Conservation (phyloP, 176 grass and related monocot species). For the Coix lacrymajobi region DNA sequence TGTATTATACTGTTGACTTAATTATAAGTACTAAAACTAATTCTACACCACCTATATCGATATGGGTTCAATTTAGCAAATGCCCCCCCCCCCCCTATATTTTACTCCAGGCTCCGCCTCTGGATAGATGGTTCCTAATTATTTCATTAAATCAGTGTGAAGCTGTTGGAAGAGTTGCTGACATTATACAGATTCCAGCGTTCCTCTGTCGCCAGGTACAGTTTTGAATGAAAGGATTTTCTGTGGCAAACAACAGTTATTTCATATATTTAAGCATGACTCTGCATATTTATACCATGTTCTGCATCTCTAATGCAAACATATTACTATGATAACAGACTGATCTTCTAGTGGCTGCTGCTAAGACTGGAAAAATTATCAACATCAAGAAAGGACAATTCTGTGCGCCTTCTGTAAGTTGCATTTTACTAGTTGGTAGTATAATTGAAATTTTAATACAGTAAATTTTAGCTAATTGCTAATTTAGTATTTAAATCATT, state of each 20-base stretch:
- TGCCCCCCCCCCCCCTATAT: no score
- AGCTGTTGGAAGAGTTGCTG: conserved; percentile 92
- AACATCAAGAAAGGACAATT: conserved; percentile 99
- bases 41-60: no score
- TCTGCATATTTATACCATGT: neutral
- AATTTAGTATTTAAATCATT: neutral
- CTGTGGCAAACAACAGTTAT: neutral
- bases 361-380: conserved; percentile 92
- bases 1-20: no score
- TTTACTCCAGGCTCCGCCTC: no score
- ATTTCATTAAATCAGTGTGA: conserved; percentile 62
- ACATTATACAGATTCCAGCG: conserved; percentile 98
- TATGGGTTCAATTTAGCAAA: no score
- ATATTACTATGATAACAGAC: conserved; percentile 51
- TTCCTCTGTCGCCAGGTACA: conserved; percentile 96
- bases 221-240: neutral
- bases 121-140: conserved; percentile 9
- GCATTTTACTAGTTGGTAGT: neutral
- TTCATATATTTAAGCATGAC: neutral
- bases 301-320: conserved; percentile 23
- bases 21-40: no score
- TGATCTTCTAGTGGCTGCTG: conserved; percentile 86
- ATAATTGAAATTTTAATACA: conserved; percentile 12
- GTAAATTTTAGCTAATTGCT: neutral
- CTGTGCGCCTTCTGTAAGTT: conserved; percentile 91